Percentiles rank a stretch among this genome's conserved stretches.
These are phyloP conservation scores for Salix exigua DNA, from an alignment of 345 rosid genomes.

Conservation along the genomic window DNA sequence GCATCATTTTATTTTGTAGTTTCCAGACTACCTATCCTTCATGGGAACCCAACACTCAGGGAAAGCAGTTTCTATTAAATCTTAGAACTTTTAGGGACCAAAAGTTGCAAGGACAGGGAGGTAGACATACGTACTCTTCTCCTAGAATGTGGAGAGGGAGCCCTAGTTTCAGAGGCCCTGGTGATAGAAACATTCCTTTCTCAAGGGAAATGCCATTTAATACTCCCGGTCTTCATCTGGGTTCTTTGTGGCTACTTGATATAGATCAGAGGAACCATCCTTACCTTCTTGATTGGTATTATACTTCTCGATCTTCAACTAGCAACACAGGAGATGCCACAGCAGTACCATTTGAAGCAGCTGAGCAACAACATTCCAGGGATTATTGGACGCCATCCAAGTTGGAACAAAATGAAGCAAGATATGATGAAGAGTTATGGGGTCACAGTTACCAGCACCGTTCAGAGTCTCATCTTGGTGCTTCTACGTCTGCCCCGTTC, in stretches of 20 bases:
- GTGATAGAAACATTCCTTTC: slow-evolving; percentile 38
- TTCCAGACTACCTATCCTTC: slow-evolving; percentile 83
- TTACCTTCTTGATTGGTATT: slow-evolving; percentile 90
- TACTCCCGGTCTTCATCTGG: slow-evolving; percentile 40
- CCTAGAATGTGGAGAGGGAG: slow-evolving; percentile 44
- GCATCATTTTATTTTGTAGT: slow-evolving; percentile 41
- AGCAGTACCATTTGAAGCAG: slow-evolving; percentile 14
- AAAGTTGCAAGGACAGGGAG: slow-evolving; percentile 50
- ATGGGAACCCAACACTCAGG: slow-evolving; percentile 78
- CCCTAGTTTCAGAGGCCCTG: slow-evolving; percentile 38
- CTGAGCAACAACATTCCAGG: slow-evolving; percentile 28
- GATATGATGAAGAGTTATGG: slow-evolving; percentile 30
- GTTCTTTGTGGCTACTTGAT: slow-evolving; percentile 65
- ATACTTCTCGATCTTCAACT: slow-evolving; percentile 41
- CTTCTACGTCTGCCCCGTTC: slow-evolving; percentile 65
- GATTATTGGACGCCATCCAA: slow-evolving; percentile 51
- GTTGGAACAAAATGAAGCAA: slow-evolving; percentile 31
- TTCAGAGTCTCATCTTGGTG: slow-evolving; percentile 51
- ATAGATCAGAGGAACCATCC: slow-evolving; percentile 70
- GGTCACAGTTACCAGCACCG: slow-evolving; percentile 32
- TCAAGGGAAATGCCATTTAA: slow-evolving; percentile 47
- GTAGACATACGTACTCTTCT: slow-evolving; percentile 42
- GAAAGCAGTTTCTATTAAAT: slow-evolving; percentile 72
- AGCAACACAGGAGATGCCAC: slow-evolving; percentile 22
- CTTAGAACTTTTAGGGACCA: slow-evolving; percentile 77